Percentiles rank a stretch among this genome's conserved stretches.
These are phyloP conservation scores for Saccharomyces pastorianus DNA, from an alignment of 1,139 yeast genomes.

Conservation along the genomic window DNA sequence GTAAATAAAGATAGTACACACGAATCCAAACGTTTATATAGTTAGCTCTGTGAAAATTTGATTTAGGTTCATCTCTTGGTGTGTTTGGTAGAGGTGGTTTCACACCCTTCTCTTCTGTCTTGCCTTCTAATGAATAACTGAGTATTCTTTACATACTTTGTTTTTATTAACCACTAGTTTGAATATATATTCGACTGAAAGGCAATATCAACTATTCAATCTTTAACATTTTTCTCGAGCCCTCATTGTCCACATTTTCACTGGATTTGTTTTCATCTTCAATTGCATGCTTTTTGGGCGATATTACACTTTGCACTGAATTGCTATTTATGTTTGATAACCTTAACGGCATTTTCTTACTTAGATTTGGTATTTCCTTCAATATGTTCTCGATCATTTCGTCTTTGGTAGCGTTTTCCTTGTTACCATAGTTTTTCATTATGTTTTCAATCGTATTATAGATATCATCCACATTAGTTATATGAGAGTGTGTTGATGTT, in stretches of 20 bases:
- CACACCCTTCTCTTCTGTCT: not conserved
- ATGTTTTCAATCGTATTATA: not conserved
- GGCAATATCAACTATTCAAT: not conserved
- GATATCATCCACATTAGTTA: conserved; percentile 1
- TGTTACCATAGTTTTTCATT: not conserved
- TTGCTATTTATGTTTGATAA: not conserved
- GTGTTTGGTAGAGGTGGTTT: not conserved
- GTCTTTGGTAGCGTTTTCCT: not conserved
- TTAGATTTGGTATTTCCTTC: not conserved
- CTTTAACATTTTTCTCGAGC: not conserved
- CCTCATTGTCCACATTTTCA: not conserved
- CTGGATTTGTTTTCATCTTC: not conserved
- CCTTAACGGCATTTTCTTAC: not conserved
- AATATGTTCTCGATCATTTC: not conserved
- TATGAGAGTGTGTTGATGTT: not conserved
- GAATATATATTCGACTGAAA: not conserved
- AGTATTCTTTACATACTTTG: not conserved
- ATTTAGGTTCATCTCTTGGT: not conserved
- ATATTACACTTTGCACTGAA: not conserved
- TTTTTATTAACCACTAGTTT: not conserved
- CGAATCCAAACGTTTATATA: not conserved
- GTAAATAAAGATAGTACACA: not conserved
- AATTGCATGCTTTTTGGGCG: not conserved
- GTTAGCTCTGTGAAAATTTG: not conserved
- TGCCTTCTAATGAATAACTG: not conserved